Evolutionary conservation across 169 alveolate genomes (phyloP).

Genomic region (Cryptosporidium viatorum): DNA sequence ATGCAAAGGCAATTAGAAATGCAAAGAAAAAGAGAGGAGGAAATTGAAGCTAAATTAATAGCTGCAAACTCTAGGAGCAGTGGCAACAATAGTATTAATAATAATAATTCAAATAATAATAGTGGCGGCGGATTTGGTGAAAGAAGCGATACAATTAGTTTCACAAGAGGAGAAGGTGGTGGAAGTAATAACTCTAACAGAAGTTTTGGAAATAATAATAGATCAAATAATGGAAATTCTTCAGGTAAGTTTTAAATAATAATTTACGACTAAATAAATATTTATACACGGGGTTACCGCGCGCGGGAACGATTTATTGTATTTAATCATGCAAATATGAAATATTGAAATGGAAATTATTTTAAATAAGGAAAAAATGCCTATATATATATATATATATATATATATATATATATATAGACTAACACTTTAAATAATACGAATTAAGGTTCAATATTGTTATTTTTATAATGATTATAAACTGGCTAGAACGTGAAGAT

Average conservation of each 20-base stretch:
- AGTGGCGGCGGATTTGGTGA: neutral
- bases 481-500: constrained; percentile 38
- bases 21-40: constrained; percentile 80
- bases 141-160: constrained; percentile 1
- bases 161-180: constrained; percentile 16
- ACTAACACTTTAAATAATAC: too few species aligned
- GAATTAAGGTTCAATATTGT: neutral
- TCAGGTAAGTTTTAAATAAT: constrained; percentile 49
- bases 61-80: constrained; percentile 29
- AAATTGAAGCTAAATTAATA: constrained; percentile 77
- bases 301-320: neutral
- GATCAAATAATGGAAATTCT: constrained; percentile 11
- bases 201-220: neutral
- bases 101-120: neutral
- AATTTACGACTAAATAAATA: neutral
- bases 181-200: neutral
- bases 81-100: neutral
- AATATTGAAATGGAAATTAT: too few species aligned
- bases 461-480: constrained; percentile 48
- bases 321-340: neutral
- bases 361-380: too few species aligned
- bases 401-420: too few species aligned
- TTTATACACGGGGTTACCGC: neutral
- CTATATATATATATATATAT: too few species aligned
- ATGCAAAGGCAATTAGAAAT: constrained; percentile 76